These are phyloP conservation scores for Hypoxylon perforatum DNA, from an alignment of 495 filamentous ascomycete genomes.

Conservation along the genomic window DNA sequence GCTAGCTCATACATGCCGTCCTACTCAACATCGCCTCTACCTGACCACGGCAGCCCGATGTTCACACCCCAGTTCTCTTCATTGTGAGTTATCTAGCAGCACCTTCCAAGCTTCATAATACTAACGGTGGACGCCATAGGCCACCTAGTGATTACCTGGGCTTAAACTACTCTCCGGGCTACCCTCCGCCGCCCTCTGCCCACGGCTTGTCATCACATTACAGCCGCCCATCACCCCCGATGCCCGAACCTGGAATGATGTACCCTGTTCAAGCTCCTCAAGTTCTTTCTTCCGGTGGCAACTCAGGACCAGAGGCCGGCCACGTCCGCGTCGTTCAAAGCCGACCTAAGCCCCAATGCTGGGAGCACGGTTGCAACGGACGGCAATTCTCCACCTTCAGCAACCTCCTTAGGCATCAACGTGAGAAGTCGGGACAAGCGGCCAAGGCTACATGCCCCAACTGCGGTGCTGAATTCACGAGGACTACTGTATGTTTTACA, in stretches of 20 bases:
- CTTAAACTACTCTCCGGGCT: conserved; percentile 51
- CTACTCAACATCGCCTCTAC: conserved; percentile 55
- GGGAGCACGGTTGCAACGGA: conserved; percentile 95
- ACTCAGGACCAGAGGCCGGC: conserved; percentile 51
- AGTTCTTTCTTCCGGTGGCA: conserved; percentile 41
- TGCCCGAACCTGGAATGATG: conserved; percentile 56
- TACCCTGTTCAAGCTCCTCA: conserved; percentile 52
- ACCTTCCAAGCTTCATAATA: not conserved
- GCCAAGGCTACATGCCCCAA: conserved; percentile 86
- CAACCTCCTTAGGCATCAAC: conserved; percentile 90
- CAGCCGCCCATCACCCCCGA: conserved; percentile 49
- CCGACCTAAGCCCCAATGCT: conserved; percentile 90
- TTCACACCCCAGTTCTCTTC: conserved; percentile 49
- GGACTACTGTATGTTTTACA: conserved; percentile 68
- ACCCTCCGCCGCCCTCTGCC: conserved; percentile 48
- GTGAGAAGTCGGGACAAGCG: conserved; percentile 92
- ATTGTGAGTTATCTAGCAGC: conserved; percentile 32
- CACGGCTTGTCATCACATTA: conserved; percentile 58
- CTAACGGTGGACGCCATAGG: conserved; percentile 37
- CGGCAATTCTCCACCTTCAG: conserved; percentile 95
- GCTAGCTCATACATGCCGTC: conserved; percentile 53
- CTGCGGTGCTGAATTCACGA: conserved; percentile 90
- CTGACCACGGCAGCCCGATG: conserved; percentile 54
- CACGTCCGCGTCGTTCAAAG: conserved; percentile 77
- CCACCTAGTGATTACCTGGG: conserved; percentile 46